These are phyloP conservation scores for Sugiyamaella neomexicana DNA, from an alignment of 1,139 yeast species.

Conservation along the genomic window DNA sequence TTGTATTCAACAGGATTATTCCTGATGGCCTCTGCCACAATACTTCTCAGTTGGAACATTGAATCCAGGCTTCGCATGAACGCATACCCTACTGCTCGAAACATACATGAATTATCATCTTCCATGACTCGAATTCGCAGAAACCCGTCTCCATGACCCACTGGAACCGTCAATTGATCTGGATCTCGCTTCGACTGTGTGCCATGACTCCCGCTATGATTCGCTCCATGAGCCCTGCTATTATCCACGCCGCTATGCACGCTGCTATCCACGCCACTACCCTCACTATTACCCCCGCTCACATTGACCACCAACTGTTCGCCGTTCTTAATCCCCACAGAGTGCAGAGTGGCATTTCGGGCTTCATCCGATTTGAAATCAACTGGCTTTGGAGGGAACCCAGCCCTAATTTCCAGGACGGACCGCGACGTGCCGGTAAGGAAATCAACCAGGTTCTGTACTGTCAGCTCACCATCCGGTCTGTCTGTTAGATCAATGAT, in stretches of 20 bases:
- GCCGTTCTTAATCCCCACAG: slow-evolving; percentile 54
- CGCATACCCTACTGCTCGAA: slow-evolving; percentile 65
- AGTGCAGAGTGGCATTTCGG: slow-evolving; percentile 35
- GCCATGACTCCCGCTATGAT: too few relatives aligned
- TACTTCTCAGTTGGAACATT: slow-evolving; percentile 48
- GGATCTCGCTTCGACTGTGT: slow-evolving; percentile 6
- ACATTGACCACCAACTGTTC: slow-evolving; percentile 52
- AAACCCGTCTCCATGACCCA: slow-evolving; percentile 31
- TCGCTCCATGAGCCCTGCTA: too few relatives aligned
- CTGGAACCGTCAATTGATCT: slow-evolving; percentile 20
- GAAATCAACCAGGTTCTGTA: slow-evolving; percentile 33
- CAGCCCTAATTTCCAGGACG: slow-evolving; percentile 45
- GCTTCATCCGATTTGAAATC: slow-evolving; percentile 34
- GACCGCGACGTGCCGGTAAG: slow-evolving; percentile 21
- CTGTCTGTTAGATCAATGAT: slow-evolving; percentile 31
- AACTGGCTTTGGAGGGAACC: slow-evolving; percentile 61
- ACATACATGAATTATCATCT: slow-evolving; percentile 79
- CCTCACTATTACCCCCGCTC: background rate
- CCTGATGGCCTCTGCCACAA: slow-evolving; percentile 50
- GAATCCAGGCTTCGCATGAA: slow-evolving; percentile 45
- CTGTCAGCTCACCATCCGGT: slow-evolving; percentile 33
- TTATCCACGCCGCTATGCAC: too few relatives aligned
- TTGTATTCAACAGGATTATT: slow-evolving; percentile 51
- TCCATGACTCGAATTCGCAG: slow-evolving; percentile 61
- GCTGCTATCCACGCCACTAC: background rate